Evolutionary conservation across 441 rosid species (phyloP).

Genomic region (Metrosideros polymorpha): DNA sequence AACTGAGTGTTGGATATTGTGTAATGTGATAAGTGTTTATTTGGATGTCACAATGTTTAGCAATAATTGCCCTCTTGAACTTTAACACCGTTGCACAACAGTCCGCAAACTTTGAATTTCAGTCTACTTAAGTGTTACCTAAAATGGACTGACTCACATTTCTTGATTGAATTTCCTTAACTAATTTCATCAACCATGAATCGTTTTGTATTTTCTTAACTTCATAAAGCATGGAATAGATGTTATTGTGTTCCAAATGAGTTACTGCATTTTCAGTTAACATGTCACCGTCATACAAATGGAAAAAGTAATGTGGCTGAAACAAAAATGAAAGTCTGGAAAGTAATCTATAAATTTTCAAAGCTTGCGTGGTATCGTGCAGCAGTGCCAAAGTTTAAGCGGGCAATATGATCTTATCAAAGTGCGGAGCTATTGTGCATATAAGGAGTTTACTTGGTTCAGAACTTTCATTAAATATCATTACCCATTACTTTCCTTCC

Average conservation of each 20-base stretch:
- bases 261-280: accelerated
- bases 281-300: not conserved
- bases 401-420: not conserved
- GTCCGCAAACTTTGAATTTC: not conserved
- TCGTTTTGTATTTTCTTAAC: not conserved
- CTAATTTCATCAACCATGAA: not conserved
- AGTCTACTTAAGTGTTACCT: not conserved
- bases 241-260: accelerated
- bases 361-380: accelerated
- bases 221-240: not conserved
- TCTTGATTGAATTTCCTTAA: not conserved
- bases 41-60: not conserved
- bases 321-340: not conserved
- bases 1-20: not conserved
- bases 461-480: not conserved
- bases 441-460: not conserved
- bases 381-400: not conserved
- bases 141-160: not conserved
- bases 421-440: not conserved
- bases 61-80: not conserved
- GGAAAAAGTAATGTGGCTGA: not conserved
- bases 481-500: not conserved
- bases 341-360: accelerated
- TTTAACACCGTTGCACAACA: not conserved
- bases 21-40: not conserved